Percentiles rank a stretch among this genome's conserved stretches.
These are phyloP conservation scores for Cryptococcus sp. DNA, from an alignment of 1,284 basidiomycete species.

Conservation along the genomic window DNA sequence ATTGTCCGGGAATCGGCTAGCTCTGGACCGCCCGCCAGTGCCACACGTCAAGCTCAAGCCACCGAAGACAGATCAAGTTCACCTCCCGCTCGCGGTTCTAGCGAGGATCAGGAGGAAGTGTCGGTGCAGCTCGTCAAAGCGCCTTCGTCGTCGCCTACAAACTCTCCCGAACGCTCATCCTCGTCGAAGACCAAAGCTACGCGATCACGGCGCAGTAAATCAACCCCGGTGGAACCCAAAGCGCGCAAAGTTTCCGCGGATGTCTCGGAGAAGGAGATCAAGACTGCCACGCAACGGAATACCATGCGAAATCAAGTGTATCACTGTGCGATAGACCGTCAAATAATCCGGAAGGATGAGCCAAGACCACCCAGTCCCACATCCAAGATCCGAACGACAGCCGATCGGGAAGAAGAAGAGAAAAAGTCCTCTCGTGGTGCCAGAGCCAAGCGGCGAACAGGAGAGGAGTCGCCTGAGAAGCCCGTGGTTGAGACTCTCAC, in stretches of 20 bases:
- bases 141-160: constrained; percentile 8
- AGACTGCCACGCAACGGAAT: constrained; percentile 43
- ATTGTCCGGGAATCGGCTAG: constrained; percentile 1
- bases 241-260: constrained; percentile 14
- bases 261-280: constrained; percentile 49
- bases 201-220: not conserved
- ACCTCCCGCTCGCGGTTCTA: constrained; percentile 22
- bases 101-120: constrained; percentile 35
- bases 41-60: constrained; percentile 15
- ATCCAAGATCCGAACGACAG: constrained; percentile 69
- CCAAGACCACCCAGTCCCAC: constrained; percentile 74
- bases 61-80: not conserved
- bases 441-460: constrained; percentile 64
- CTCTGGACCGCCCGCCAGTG: constrained; percentile 15
- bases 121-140: constrained; percentile 16
- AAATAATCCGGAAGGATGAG: constrained; percentile 68
- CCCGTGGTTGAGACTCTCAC: constrained; percentile 25
- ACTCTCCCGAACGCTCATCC: not conserved
- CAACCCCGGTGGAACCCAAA: constrained; percentile 2
- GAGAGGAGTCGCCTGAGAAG: constrained; percentile 30
- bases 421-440: constrained; percentile 63
- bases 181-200: not conserved
- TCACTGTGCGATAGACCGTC: constrained; percentile 49
- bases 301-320: constrained; percentile 50
- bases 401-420: constrained; percentile 71